Evolutionary conservation across 1,284 basidiomycete species (phyloP).

Genomic region (Uromyces viciae-fabae): DNA sequence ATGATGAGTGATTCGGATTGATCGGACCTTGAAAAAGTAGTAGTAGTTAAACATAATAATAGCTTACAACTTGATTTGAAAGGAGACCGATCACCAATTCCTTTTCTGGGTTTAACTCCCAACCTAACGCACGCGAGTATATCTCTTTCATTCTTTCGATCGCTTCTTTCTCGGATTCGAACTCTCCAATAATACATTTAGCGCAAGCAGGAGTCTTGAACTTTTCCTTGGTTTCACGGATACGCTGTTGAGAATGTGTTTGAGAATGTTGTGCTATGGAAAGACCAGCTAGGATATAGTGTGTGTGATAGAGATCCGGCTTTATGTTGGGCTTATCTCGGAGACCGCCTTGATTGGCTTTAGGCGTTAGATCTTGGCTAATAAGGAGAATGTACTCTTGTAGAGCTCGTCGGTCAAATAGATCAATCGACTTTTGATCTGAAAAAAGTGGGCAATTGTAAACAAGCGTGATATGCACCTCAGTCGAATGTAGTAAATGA

Average conservation of each 20-base stretch:
- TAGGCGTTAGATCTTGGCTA: constrained; percentile 49
- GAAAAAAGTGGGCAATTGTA: background rate
- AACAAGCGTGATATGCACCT: background rate
- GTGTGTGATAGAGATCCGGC: constrained; percentile 83
- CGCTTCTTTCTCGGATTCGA: background rate
- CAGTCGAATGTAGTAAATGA: background rate
- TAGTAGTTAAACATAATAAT: background rate
- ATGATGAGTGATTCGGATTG: background rate
- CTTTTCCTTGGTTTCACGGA: background rate
- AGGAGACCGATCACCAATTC: constrained; percentile 8
- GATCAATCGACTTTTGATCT: constrained; percentile 18
- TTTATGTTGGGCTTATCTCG: constrained; percentile 33
- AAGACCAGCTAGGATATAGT: constrained; percentile 84
- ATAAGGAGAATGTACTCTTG: constrained; percentile 54
- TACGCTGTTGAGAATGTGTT: background rate
- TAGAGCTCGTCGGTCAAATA: constrained; percentile 52
- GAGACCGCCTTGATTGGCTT: constrained; percentile 29
- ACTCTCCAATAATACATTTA: constrained; percentile 12
- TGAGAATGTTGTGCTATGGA: constrained; percentile 71
- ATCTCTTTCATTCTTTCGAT: constrained; percentile 21
- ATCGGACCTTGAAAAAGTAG: background rate
- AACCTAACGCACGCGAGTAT: constrained; percentile 13
- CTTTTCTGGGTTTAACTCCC: constrained; percentile 8
- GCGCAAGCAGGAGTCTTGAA: constrained; percentile 3
- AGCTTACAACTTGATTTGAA: constrained; percentile 17